Percentiles rank a stretch among this genome's conserved stretches.
Conservation (phyloP, 371 early-diverging fungal species). For the Nematocida ironsii region DNA sequence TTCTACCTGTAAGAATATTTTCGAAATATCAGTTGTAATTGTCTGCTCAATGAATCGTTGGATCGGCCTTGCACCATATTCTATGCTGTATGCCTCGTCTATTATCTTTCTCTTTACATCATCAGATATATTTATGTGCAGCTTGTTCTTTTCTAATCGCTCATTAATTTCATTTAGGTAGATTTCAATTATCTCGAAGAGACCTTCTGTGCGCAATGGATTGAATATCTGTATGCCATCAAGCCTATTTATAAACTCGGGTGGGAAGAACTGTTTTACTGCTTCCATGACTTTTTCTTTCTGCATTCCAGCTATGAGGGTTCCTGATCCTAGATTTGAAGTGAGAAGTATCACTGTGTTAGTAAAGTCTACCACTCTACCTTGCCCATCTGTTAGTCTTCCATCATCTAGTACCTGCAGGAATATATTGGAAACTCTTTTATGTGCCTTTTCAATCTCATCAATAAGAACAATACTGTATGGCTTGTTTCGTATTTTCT, state of each 20-base stretch:
- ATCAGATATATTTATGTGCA: constrained; percentile 72
- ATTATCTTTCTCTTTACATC: constrained; percentile 72
- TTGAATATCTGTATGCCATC: constrained; percentile 78
- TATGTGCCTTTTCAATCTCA: constrained; percentile 85
- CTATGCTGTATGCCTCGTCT: constrained; percentile 74
- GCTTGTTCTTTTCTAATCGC: constrained; percentile 73
- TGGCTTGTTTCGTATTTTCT: constrained; percentile 80
- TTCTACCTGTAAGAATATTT: constrained; percentile 64
- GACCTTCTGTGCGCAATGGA: constrained; percentile 72
- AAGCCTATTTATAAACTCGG: constrained; percentile 79
- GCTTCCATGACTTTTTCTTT: constrained; percentile 72
- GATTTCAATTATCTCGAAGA: constrained; percentile 73
- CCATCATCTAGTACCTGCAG: constrained; percentile 84
- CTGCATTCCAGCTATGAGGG: constrained; percentile 69
- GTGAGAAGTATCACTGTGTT: constrained; percentile 80
- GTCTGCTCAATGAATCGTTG: constrained; percentile 75
- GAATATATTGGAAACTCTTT: constrained; percentile 76
- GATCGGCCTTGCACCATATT: constrained; percentile 78
- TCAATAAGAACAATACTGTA: constrained; percentile 82
- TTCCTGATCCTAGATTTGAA: constrained; percentile 75
- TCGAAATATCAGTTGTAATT: constrained; percentile 75
- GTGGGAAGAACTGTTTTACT: constrained; percentile 77
- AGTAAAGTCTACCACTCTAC: constrained; percentile 75
- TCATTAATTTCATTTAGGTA: constrained; percentile 74
- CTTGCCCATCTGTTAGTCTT: constrained; percentile 77